phyloP scores from a whole-genome alignment of 768 basidiomycete genomes.

The Dioszegia hungarica region DNA sequence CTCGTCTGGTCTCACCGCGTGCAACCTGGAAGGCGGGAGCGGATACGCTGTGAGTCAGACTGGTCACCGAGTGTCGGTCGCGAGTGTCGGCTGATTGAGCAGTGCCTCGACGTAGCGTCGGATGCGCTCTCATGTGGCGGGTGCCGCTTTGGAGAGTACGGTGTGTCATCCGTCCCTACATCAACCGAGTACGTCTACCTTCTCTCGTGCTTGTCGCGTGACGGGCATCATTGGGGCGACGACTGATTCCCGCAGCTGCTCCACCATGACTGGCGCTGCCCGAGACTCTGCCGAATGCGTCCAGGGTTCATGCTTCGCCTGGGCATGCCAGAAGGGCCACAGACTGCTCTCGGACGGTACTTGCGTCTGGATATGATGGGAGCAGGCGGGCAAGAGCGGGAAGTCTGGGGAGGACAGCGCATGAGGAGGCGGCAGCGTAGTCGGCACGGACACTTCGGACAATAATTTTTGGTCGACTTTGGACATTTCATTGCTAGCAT shows the following conservation, averaged over 20 bases:
- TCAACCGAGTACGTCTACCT: background rate
- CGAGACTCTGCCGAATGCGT: constrained; percentile 1
- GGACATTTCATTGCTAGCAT: too few species aligned
- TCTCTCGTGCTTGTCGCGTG: background rate
- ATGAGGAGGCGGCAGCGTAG: background rate
- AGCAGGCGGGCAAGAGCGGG: background rate
- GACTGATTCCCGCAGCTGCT: too few species aligned
- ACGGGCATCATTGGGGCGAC: too few species aligned
- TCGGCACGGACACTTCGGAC: background rate
- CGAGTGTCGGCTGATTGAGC: background rate
- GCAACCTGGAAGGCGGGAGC: background rate
- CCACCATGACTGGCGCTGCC: background rate
- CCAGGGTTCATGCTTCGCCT: background rate
- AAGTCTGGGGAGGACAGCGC: background rate
- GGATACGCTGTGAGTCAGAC: background rate
- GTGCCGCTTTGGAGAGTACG: background rate
- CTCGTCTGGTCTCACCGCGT: background rate
- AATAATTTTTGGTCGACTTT: background rate
- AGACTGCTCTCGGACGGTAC: background rate
- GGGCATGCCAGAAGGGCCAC: constrained; percentile 1
- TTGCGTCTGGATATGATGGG: background rate
- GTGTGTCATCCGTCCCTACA: background rate
- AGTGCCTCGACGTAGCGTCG: background rate
- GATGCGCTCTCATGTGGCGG: background rate
- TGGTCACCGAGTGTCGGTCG: background rate